Conservation (phyloP, 371 early-diverging fungal species). For the Nematocida parisii region DNA sequence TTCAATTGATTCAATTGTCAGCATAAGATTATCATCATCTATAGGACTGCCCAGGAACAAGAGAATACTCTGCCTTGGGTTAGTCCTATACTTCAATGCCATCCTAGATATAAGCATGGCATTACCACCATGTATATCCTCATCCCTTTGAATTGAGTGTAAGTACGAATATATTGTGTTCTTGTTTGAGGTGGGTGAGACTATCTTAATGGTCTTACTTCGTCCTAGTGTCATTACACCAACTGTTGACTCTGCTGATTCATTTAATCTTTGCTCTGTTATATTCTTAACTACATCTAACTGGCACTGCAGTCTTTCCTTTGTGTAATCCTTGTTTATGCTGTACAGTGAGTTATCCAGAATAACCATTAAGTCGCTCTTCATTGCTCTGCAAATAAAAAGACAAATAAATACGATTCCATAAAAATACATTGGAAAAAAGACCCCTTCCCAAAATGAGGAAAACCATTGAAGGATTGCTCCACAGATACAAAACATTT, state of each 20-base stretch:
- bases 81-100: conserved; percentile 57
- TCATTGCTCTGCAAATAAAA: conserved; percentile 36
- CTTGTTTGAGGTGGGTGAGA: conserved; percentile 40
- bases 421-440: background rate
- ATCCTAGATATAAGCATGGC: conserved; percentile 27
- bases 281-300: conserved; percentile 42
- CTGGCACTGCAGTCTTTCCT: conserved; percentile 46
- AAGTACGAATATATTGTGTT: conserved; percentile 45
- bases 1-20: conserved; percentile 79
- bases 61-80: conserved; percentile 39
- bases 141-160: conserved; percentile 28
- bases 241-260: conserved; percentile 41
- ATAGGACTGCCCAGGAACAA: conserved; percentile 44
- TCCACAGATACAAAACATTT: conserved; percentile 13
- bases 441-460: conserved; percentile 10
- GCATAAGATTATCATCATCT: conserved; percentile 50
- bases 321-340: conserved; percentile 51
- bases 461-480: conserved; percentile 17
- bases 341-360: conserved; percentile 58
- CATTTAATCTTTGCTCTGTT: conserved; percentile 3
- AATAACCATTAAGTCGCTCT: conserved; percentile 54
- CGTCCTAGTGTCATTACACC: conserved; percentile 49
- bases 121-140: conserved; percentile 28
- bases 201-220: conserved; percentile 38
- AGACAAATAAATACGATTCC: background rate